Evolutionary conservation across 2,329 filamentous ascomycete species (phyloP), one percentile per base, ranked within the genome.

Genomic region (Aspergillus sp.): DNA sequence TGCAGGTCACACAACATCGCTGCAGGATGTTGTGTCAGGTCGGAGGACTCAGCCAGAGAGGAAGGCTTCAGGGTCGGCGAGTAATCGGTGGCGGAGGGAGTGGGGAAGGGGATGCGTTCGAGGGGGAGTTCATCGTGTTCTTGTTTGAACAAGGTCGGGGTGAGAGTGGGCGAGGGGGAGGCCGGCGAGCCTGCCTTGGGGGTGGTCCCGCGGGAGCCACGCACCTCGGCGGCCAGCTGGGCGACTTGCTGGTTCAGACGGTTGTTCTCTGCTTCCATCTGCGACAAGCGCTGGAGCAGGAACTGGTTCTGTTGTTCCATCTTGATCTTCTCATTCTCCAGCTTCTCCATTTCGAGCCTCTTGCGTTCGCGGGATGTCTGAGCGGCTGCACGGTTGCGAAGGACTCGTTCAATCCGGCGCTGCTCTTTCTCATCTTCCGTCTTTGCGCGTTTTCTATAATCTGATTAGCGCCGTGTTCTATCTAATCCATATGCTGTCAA

Each of bases 1-100:
- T 88, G 94, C 94, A 96, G 94, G 94, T 96, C 94, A 77, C 88
- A 97, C 94, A 97, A 97, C 93, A 97, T 88, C 92, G 84, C 94
- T 83, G 94, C 94, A 97, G 94, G 92, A 96, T 95, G 92, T 97
- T 97, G 94, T 97, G 92, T 94, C 94, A 85, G 79, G 83, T 95
- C 90, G 85, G 89, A 82, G 78, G 87, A 83, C 78, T 78, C 72
- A 72, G 74, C 73, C 69, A 75, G 71, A 70, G 68, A 71, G 61
- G 70, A 70, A 62, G 70, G 68, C 60, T 70, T 69, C 54, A 71
- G 62, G 50, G 65, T 73, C 34, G 72, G 70, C 19, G 71, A 72
- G 64, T 69, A 71, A 54, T 71, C 70, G 62, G 65, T 64, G 36
- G 68, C 54, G 49, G 71, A 70, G 5, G 71, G 71, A 40, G 71